Evolutionary conservation across 345 rosid genomes (phyloP).

Genomic region (Diplotaxis tenuifolia): DNA sequence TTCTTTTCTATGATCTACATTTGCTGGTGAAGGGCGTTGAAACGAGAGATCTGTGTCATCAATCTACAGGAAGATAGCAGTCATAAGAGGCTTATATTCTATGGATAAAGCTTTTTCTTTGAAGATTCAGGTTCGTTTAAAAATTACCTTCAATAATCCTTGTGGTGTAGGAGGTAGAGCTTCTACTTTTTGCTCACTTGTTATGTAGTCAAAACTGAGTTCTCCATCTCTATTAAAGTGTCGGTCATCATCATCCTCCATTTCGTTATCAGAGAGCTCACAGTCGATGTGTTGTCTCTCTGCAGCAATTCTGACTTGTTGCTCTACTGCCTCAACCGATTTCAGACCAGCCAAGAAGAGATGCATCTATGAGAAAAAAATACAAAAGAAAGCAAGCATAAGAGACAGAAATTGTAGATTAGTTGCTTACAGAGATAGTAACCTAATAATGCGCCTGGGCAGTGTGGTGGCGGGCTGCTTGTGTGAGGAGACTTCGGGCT

Average conservation of each 20-base stretch:
- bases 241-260: slow-evolving; percentile 46
- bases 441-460: slow-evolving; percentile 74
- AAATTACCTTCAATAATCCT: slow-evolving; percentile 68
- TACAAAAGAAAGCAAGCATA: slow-evolving; percentile 5
- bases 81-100: neutral
- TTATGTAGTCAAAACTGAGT: slow-evolving; percentile 81
- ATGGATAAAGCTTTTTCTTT: neutral
- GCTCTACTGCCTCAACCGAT: slow-evolving; percentile 82
- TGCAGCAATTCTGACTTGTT: slow-evolving; percentile 59
- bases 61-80: slow-evolving; percentile 39
- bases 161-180: slow-evolving; percentile 45
- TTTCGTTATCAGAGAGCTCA: slow-evolving; percentile 57
- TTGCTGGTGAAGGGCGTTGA: slow-evolving; percentile 42
- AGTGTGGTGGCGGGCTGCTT: slow-evolving; percentile 91
- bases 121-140: neutral
- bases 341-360: slow-evolving; percentile 73
- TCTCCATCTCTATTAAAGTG: slow-evolving; percentile 62
- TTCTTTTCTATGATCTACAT: slow-evolving; percentile 10
- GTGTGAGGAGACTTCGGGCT: slow-evolving; percentile 85
- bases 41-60: slow-evolving; percentile 60
- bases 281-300: slow-evolving; percentile 83
- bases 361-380: slow-evolving; percentile 62
- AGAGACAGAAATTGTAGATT: slow-evolving; percentile 1
- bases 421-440: slow-evolving; percentile 9
- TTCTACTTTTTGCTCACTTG: slow-evolving; percentile 50